Base-by-base conservation (phyloP, 1,284 basidiomycete genomes). In the Golubevia pallescens region DNA sequence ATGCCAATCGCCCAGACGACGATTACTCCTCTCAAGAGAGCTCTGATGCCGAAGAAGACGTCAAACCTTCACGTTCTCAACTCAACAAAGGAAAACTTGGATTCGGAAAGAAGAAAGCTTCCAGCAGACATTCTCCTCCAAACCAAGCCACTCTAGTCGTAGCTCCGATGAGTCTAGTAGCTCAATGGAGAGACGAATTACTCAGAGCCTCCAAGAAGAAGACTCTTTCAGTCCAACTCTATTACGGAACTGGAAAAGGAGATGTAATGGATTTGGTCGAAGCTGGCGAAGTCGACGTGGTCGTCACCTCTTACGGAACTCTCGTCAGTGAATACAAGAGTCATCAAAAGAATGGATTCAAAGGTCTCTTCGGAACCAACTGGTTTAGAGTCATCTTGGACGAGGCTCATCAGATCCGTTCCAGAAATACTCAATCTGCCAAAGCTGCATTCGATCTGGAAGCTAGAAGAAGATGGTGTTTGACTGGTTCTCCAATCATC, bases 341-440 rank as follows among this genome's bases (percentile, higher is more conserved):
- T 7, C 75, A 69, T 53, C 54, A 19, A 2, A 38, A 57, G n/a
- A n/a, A 68, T 24, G 81, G 79, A 7, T 64, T 62, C 0, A 70
- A 71, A 13, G 75, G 74, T 1, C 74, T 85, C 3, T 84, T 77
- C 67, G 72, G 68, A 28, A 74, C 81, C 55, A 70, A 69, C 7
- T 86, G 82, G 84, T 69, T 75, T 28, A 74, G 81, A 1, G 68
- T 86, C 16, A 81, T 86, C 38, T 72, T 86, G 3, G 94, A 97
- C 78, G 94, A 97, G 86, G 96, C 96, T 1, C 96, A 99, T 86
- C 91, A 93, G 71, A 97, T 95, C 88, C 97, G 97, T 86, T 95
- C 93, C 48, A 90, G 95, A 13, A 90, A 90, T 1, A 97, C 95
- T 68, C 92, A 93, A 81, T 93, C 93, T 8, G 93, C 96, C 0